Evolutionary conservation across 768 basidiomycete species (phyloP), one percentile per base, ranked within the genome.

Genomic region (Tulasnella sp.): DNA sequence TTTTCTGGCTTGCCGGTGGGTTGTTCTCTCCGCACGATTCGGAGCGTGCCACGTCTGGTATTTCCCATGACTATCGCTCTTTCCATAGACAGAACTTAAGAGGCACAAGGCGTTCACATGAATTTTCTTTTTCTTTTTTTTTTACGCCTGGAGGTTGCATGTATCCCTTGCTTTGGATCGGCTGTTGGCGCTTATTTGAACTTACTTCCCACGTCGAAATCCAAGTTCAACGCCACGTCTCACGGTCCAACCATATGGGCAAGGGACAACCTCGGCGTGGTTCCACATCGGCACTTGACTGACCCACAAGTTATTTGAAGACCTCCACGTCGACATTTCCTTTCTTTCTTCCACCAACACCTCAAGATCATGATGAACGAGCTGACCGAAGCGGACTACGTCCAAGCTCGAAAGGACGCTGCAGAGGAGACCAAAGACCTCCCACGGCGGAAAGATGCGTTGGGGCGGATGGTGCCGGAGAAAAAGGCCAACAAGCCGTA

Each of bases 401-500:
- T 37, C 11, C 41, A 76, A 50, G 76, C 76, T 58, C 76, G 76
- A 37, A 34, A 34, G 28, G 76, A 78, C 31, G 60, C 60, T 40
- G 77, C 77, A 2, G 79, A 80, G 41, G 79, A 80, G 72, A 74
- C 37, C 1, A 80, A 80, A 48, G 72, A 80, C 48, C 72, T 82
- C 8, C 86, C 80, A 18, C 79, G 77, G 34, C 50, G 81, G 46
- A 31, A 93, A 78, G 82, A 86, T 77, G 90, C 92, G 81, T 90
- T 92, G 2, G 88, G 89, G 80, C 89, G 93, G 83, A 90, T 90
- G 88, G 94, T 97, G 58, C 90, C 93, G 40, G 91, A 90, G 82
- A 97, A 97, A 87, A 86, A 91, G 64, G 94, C 96, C 42, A 98
- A 97, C 87, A 88, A 89, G 81, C 94, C 96, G 12, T 96, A 95